Evolutionary conservation across 1,284 basidiomycete genomes (phyloP).

Genomic region (Leccinum fallax): DNA sequence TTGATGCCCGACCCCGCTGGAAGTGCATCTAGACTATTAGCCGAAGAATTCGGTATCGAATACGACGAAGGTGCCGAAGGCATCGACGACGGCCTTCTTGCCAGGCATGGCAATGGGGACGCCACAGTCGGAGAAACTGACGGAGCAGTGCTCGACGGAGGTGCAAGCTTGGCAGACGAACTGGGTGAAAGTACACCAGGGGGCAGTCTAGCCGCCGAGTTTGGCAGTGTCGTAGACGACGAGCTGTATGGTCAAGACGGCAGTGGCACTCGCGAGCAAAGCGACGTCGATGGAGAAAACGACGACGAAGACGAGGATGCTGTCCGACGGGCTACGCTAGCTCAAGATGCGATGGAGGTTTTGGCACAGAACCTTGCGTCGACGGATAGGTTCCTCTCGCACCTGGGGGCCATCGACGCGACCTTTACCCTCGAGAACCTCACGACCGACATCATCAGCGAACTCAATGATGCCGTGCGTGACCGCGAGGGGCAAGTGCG

Average conservation of each 20-base stretch:
- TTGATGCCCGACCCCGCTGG: constrained; percentile 79
- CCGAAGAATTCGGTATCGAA: constrained; percentile 84
- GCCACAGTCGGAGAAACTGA: constrained; percentile 20
- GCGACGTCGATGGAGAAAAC: constrained; percentile 13
- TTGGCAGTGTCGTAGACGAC: constrained; percentile 24
- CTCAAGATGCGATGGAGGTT: constrained; percentile 70
- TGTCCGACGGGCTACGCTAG: constrained; percentile 30
- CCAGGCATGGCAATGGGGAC: constrained; percentile 13
- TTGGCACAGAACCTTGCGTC: constrained; percentile 72
- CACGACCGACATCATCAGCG: constrained; percentile 75
- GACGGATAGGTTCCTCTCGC: constrained; percentile 73
- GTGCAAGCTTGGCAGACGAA: constrained; percentile 30
- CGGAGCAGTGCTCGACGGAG: constrained; percentile 17
- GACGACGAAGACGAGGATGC: constrained; percentile 36
- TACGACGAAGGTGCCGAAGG: constrained; percentile 84
- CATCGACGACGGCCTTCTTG: constrained; percentile 48
- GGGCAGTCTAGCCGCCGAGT: constrained; percentile 31
- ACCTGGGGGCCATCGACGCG: constrained; percentile 62
- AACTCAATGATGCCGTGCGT: constrained; percentile 70
- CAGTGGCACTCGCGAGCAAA: constrained; percentile 13
- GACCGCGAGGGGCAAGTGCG: constrained; percentile 79
- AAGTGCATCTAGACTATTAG: constrained; percentile 66
- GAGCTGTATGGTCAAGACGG: constrained; percentile 12
- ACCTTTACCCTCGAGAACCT: constrained; percentile 62
- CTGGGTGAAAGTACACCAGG: constrained; percentile 26